Percentiles rank a stretch among this genome's conserved stretches.
Evolutionary conservation across 352 stramenopile species (phyloP).

Genomic region (Pythium brachiatum): DNA sequence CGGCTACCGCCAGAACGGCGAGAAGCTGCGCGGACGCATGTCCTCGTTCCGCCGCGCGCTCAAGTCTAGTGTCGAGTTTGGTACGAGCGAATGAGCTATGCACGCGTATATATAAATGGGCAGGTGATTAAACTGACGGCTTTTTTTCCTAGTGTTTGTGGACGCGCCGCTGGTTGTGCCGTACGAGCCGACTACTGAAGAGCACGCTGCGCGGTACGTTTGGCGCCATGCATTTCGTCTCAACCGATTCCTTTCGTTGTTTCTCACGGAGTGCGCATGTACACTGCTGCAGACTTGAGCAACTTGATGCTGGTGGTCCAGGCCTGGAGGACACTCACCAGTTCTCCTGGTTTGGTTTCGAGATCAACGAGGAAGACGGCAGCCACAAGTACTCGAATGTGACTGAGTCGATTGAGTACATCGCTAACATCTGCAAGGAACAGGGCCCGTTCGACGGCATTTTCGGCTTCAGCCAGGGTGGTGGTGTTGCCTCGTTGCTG

Average conservation of each 20-base stretch:
- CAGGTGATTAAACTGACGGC: too few species aligned
- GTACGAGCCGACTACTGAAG: conserved; percentile 59
- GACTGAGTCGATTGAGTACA: conserved; percentile 65
- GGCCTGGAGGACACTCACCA: conserved; percentile 45
- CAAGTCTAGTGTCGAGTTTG: conserved; percentile 80
- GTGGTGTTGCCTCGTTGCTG: conserved; percentile 62
- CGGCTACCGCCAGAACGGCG: conserved; percentile 74
- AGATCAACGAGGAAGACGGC: conserved; percentile 39
- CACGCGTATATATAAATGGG: too few species aligned
- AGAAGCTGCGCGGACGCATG: conserved; percentile 73
- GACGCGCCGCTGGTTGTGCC: conserved; percentile 71
- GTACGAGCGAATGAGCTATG: conserved; percentile 34
- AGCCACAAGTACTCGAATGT: conserved; percentile 46
- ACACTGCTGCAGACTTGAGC: conserved; percentile 1
- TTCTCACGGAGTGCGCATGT: not conserved
- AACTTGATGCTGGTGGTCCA: conserved; percentile 12
- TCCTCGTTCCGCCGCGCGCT: conserved; percentile 67
- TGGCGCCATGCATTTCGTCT: not conserved
- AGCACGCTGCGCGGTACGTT: conserved; percentile 45
- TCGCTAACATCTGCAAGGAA: conserved; percentile 53
- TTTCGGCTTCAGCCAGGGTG: conserved; percentile 84
- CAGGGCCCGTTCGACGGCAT: conserved; percentile 85
- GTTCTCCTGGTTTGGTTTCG: conserved; percentile 76
- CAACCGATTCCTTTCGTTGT: not conserved
- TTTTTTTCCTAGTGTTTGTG: conserved; percentile 53